phyloP scores from a whole-genome alignment of 805 yeast genomes.

The Starmerella potacharoeniae region DNA sequence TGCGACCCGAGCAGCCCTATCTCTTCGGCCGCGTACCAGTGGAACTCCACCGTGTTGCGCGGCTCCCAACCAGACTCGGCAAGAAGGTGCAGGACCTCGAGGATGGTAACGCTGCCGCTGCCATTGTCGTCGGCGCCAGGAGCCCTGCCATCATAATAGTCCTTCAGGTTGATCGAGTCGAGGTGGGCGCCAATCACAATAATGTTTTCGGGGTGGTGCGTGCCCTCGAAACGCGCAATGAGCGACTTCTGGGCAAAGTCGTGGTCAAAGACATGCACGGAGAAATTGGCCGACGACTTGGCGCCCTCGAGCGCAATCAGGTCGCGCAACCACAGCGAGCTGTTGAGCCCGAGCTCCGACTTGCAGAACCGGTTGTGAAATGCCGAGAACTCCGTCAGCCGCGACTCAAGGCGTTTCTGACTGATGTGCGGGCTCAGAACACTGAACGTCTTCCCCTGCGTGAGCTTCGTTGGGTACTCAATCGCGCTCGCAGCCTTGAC shows the following conservation, averaged over 20 bases:
- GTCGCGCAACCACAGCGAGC: constrained; percentile 57
- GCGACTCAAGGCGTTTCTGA: constrained; percentile 36
- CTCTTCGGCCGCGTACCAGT: constrained; percentile 91
- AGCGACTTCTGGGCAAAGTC: constrained; percentile 69
- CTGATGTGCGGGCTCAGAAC: constrained; percentile 37
- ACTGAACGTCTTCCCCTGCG: constrained; percentile 32
- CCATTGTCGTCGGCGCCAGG: constrained; percentile 97
- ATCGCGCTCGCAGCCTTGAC: background rate
- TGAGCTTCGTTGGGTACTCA: constrained; percentile 40
- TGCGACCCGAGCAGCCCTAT: constrained; percentile 79
- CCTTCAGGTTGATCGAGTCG: constrained; percentile 63
- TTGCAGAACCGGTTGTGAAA: constrained; percentile 70
- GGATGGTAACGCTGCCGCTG: constrained; percentile 65
- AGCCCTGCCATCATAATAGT: constrained; percentile 57
- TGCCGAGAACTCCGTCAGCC: constrained; percentile 50
- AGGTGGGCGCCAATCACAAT: constrained; percentile 81
- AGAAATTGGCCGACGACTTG: constrained; percentile 28
- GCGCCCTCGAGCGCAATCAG: constrained; percentile 24
- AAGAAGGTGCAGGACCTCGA: constrained; percentile 61
- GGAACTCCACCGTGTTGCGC: constrained; percentile 75
- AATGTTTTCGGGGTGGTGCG: constrained; percentile 32
- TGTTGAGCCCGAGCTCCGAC: constrained; percentile 51
- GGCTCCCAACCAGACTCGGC: constrained; percentile 39
- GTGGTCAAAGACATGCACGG: constrained; percentile 45
- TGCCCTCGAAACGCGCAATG: constrained; percentile 44